Conservation (phyloP, 1,284 basidiomycete species). For the Volvariella surrecta region DNA sequence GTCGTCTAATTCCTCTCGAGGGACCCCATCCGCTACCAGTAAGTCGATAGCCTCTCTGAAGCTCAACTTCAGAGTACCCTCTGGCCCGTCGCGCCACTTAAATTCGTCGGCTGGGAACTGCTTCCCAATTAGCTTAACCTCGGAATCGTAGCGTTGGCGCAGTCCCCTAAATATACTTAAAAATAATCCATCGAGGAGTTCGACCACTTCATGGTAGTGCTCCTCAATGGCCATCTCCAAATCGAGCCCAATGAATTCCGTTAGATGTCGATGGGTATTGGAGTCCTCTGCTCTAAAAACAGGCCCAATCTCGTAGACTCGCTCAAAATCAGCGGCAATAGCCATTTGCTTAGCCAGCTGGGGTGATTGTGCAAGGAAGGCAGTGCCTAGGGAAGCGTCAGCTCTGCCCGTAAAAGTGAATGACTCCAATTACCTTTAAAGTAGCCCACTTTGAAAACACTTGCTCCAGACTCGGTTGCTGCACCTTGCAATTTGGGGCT, state of each 20-base stretch:
- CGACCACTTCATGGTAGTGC: slow-evolving; percentile 95
- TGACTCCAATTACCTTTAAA: slow-evolving; percentile 68
- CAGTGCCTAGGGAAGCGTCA: slow-evolving; percentile 45
- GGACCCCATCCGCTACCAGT: slow-evolving; percentile 77
- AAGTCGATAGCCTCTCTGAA: slow-evolving; percentile 87
- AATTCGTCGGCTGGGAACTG: slow-evolving; percentile 93
- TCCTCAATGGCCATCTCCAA: slow-evolving; percentile 98
- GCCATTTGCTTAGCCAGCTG: slow-evolving; percentile 99
- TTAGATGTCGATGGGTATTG: slow-evolving; percentile 97
- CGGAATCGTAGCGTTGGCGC: slow-evolving; percentile 68
- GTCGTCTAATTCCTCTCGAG: slow-evolving; percentile 72
- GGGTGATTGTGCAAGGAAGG: slow-evolving; percentile 94
- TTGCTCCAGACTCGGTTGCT: slow-evolving; percentile 94
- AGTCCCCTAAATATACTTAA: slow-evolving; percentile 80
- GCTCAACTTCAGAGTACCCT: slow-evolving; percentile 74
- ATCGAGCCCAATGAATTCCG: slow-evolving; percentile 98
- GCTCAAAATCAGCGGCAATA: slow-evolving; percentile 96
- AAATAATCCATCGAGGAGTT: slow-evolving; percentile 79
- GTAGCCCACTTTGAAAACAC: slow-evolving; percentile 97
- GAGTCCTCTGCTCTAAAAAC: slow-evolving; percentile 99
- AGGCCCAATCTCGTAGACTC: slow-evolving; percentile 94
- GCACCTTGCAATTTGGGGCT: slow-evolving; percentile 96
- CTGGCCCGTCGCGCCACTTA: slow-evolving; percentile 76
- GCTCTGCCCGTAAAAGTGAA: not conserved
- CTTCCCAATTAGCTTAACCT: slow-evolving; percentile 74